Conservation (phyloP, 495 filamentous ascomycete species). For the Penicillium bovifimosum region DNA sequence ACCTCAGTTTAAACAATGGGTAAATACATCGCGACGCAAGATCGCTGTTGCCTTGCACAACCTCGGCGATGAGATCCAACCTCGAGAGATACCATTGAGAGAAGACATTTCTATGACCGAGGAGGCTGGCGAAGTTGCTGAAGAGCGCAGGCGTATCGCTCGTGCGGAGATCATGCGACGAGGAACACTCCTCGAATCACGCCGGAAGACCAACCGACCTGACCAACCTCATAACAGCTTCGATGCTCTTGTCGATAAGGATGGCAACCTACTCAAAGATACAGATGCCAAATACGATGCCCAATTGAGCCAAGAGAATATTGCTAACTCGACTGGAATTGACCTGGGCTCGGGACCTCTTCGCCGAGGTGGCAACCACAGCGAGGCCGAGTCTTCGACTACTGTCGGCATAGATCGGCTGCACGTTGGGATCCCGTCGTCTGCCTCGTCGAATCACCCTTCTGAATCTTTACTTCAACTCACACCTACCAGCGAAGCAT, state of each 20-base stretch:
- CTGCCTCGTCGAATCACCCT: slow-evolving; percentile 30
- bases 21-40: slow-evolving; percentile 69
- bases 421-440: slow-evolving; percentile 31
- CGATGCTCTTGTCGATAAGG: slow-evolving; percentile 50
- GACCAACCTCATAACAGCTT: slow-evolving; percentile 37
- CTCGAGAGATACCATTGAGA: slow-evolving; percentile 27
- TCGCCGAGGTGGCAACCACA: slow-evolving; percentile 49
- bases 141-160: slow-evolving; percentile 61
- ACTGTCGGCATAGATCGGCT: slow-evolving; percentile 12
- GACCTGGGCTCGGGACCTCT: slow-evolving; percentile 48
- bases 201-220: slow-evolving; percentile 21
- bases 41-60: slow-evolving; percentile 72
- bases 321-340: slow-evolving; percentile 43
- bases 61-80: slow-evolving; percentile 70
- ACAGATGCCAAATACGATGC: slow-evolving; percentile 2
- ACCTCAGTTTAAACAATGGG: slow-evolving; percentile 70
- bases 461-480: slow-evolving; percentile 41
- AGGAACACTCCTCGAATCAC: slow-evolving; percentile 37
- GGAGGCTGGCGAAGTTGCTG: slow-evolving; percentile 57
- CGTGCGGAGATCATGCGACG: slow-evolving; percentile 72
- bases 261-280: slow-evolving; percentile 40
- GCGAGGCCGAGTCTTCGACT: slow-evolving; percentile 30
- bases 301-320: slow-evolving; percentile 2
- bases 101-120: slow-evolving; percentile 51
- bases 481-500: slow-evolving; percentile 44